A percentile compares a stretch with the other conserved stretches of the same genome.
phyloP scores from a whole-genome alignment of 495 filamentous ascomycete species.

The Cercophora sp. region DNA sequence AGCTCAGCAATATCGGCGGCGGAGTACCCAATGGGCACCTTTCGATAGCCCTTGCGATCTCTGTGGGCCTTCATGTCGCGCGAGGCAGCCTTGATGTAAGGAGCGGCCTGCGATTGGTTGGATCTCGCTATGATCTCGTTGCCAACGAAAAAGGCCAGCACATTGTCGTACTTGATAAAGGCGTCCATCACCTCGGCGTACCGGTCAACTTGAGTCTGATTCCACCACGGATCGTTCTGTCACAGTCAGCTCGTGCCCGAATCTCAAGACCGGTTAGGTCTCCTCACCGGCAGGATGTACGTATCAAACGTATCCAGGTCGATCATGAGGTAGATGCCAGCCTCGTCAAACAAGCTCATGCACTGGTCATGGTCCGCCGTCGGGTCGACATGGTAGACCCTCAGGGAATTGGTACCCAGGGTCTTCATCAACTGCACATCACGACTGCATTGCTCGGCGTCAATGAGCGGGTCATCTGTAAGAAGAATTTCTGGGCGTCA shows the following conservation, averaged over 20 bases:
- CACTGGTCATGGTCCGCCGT: constrained; percentile 64
- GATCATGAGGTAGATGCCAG: constrained; percentile 75
- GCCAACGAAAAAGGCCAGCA: constrained; percentile 77
- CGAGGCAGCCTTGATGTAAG: constrained; percentile 76
- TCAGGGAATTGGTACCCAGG: constrained; percentile 78
- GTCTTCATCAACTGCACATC: constrained; percentile 76
- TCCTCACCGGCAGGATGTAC: constrained; percentile 65
- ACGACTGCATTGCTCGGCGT: constrained; percentile 70
- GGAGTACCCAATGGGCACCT: constrained; percentile 83
- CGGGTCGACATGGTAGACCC: constrained; percentile 83
- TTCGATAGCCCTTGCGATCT: constrained; percentile 70
- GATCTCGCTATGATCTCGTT: constrained; percentile 73
- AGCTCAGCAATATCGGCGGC: constrained; percentile 81
- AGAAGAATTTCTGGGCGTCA: not conserved
- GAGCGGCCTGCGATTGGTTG: constrained; percentile 63
- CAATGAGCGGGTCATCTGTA: constrained; percentile 67
- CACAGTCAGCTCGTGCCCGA: not conserved
- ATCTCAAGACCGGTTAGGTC: not conserved
- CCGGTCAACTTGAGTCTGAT: constrained; percentile 58
- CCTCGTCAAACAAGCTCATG: constrained; percentile 63
- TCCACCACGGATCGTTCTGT: constrained; percentile 61
- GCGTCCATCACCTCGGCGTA: constrained; percentile 72
- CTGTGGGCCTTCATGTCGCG: constrained; percentile 81
- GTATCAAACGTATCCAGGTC: constrained; percentile 84
- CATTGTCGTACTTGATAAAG: constrained; percentile 75